phyloP scores from a whole-genome alignment of 2,329 filamentous ascomycete species.

The Ophiostoma perfectum region DNA sequence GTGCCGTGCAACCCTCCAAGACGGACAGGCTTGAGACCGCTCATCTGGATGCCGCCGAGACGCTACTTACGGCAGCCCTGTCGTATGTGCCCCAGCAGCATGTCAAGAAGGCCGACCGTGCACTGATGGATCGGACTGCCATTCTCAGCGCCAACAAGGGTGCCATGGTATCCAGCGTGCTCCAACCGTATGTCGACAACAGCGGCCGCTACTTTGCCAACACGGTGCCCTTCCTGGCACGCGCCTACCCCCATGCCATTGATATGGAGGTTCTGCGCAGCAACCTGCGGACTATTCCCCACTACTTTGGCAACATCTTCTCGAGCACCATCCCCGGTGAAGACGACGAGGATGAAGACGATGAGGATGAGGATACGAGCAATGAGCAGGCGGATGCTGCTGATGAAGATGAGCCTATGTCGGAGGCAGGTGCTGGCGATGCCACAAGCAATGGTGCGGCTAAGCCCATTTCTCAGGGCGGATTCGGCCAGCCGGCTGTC shows the following conservation, averaged over 20 bases:
- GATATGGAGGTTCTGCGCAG: constrained; percentile 66
- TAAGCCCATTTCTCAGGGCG: not conserved
- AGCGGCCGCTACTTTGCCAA: constrained; percentile 62
- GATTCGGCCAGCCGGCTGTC: constrained; percentile 19
- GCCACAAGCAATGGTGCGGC: not conserved
- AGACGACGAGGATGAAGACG: constrained; percentile 32
- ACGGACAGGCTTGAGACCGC: constrained; percentile 37
- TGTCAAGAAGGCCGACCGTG: constrained; percentile 65
- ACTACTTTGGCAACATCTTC: constrained; percentile 31
- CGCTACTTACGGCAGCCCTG: constrained; percentile 59
- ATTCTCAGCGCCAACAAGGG: constrained; percentile 64
- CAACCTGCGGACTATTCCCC: constrained; percentile 45
- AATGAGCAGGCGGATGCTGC: not conserved
- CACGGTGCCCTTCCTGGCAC: constrained; percentile 72
- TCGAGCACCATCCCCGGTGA: constrained; percentile 19
- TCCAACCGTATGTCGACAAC: constrained; percentile 66
- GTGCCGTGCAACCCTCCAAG: constrained; percentile 22
- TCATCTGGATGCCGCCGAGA: constrained; percentile 52
- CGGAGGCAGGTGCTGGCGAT: constrained; percentile 23
- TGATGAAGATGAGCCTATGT: constrained; percentile 34
- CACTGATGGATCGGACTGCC: constrained; percentile 73
- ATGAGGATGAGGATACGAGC: constrained; percentile 34
- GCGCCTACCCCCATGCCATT: constrained; percentile 56
- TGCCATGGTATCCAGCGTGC: constrained; percentile 73
- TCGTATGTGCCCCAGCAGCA: constrained; percentile 58